Evolutionary conservation across 2,329 filamentous ascomycete species (phyloP).

Genomic region (Huntiella decipiens): DNA sequence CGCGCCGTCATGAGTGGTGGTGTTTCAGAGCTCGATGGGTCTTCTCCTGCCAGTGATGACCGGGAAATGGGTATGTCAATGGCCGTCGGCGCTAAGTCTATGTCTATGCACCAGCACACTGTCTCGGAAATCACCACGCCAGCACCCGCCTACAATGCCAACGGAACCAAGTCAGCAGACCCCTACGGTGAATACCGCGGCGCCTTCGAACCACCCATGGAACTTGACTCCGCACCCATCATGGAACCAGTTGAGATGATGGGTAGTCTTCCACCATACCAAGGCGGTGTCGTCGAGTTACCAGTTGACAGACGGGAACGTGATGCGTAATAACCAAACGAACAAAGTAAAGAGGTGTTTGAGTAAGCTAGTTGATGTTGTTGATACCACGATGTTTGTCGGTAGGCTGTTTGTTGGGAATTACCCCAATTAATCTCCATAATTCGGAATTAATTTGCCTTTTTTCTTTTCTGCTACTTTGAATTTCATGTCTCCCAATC

Average conservation of each 20-base stretch:
- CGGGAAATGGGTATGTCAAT: background rate
- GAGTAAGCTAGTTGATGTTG: too few relatives aligned
- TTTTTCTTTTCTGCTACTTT: constrained; percentile 1
- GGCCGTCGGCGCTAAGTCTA: background rate
- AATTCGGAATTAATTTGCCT: background rate
- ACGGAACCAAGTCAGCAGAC: constrained; percentile 2
- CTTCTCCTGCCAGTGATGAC: background rate
- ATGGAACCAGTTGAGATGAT: constrained; percentile 11
- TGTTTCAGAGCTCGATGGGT: constrained; percentile 4
- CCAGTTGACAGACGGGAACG: constrained; percentile 7
- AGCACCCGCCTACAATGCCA: constrained; percentile 6
- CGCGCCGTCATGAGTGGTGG: background rate
- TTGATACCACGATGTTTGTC: too few relatives aligned
- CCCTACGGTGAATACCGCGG: constrained; percentile 7
- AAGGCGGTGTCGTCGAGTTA: constrained; percentile 5
- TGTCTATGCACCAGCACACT: constrained; percentile 1
- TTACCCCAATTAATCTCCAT: too few relatives aligned
- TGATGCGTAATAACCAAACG: background rate
- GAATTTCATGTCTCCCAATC: background rate
- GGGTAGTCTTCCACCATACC: constrained; percentile 10
- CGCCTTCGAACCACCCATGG: constrained; percentile 8
- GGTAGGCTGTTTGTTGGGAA: too few relatives aligned
- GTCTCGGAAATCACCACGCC: constrained; percentile 5
- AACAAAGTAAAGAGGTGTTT: too few relatives aligned
- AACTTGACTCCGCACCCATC: constrained; percentile 8